Conservation (phyloP, 768 basidiomycete species). For the Rubroboletus satanas region DNA sequence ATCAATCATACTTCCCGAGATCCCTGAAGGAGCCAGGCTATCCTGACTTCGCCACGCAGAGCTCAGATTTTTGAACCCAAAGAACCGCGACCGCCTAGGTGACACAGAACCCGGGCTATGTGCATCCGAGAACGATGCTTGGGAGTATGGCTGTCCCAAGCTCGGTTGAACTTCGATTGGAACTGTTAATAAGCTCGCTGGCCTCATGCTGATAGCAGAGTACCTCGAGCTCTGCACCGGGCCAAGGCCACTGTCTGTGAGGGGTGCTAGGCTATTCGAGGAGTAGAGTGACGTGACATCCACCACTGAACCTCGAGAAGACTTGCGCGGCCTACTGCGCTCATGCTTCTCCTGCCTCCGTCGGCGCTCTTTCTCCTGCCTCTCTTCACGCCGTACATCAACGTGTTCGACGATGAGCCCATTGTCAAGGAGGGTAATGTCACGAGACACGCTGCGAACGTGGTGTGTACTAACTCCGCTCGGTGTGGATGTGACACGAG, state of each 20-base stretch:
- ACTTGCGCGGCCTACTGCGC: slow-evolving; percentile 58
- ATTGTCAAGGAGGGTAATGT: slow-evolving; percentile 80
- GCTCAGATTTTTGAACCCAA: slow-evolving; percentile 69
- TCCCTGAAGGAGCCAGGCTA: slow-evolving; percentile 75
- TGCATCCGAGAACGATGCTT: slow-evolving; percentile 76
- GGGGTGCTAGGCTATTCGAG: slow-evolving; percentile 49
- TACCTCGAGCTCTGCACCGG: slow-evolving; percentile 59
- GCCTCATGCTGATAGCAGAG: slow-evolving; percentile 52
- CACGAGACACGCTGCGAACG: slow-evolving; percentile 55
- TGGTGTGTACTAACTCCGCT: slow-evolving; percentile 36
- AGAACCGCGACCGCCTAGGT: slow-evolving; percentile 70
- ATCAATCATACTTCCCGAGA: slow-evolving; percentile 86
- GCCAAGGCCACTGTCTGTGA: slow-evolving; percentile 56
- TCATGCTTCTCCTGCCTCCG: slow-evolving; percentile 65
- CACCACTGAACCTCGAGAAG: slow-evolving; percentile 63
- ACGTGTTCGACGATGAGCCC: slow-evolving; percentile 89
- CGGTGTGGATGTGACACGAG: slow-evolving; percentile 36
- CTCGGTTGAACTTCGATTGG: slow-evolving; percentile 56
- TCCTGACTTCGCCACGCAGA: slow-evolving; percentile 76
- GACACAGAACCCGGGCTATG: slow-evolving; percentile 69
- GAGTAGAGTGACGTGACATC: slow-evolving; percentile 77
- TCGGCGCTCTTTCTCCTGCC: slow-evolving; percentile 65
- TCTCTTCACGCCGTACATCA: slow-evolving; percentile 75
- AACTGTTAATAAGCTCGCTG: slow-evolving; percentile 57
- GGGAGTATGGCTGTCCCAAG: slow-evolving; percentile 65